Conservation (phyloP, 2,329 filamentous ascomycete genomes). For the Sporothrix variecibatus region DNA sequence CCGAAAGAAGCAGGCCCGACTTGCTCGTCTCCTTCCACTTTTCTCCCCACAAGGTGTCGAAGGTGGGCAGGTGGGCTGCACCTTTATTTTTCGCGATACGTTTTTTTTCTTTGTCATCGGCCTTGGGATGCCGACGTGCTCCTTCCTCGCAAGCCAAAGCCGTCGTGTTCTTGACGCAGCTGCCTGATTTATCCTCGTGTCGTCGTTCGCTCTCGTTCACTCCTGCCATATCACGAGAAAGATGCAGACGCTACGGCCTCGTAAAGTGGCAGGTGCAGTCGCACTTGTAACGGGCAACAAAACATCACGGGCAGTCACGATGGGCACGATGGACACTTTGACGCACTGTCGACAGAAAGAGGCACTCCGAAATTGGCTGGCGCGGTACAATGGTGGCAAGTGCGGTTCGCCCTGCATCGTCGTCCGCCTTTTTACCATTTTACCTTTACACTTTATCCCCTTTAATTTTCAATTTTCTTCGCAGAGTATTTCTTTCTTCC, state of each 20-base stretch:
- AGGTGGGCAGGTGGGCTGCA: neutral
- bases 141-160: neutral
- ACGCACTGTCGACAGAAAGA: neutral
- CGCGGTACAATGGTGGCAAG: neutral
- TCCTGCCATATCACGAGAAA: neutral
- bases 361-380: neutral
- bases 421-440: neutral
- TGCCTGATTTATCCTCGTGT: slow-evolving; percentile 8
- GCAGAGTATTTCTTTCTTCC: neutral
- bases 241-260: neutral
- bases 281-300: neutral
- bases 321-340: neutral
- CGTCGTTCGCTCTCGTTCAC: slow-evolving; percentile 10
- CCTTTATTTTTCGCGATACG: neutral
- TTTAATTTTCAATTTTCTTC: neutral
- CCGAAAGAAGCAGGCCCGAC: slow-evolving; percentile 3
- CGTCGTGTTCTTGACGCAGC: neutral
- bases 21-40: neutral
- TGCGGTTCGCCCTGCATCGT: neutral
- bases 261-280: neutral
- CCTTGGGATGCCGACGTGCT: neutral
- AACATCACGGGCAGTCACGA: neutral
- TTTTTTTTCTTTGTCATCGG: neutral
- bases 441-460: neutral
- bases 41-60: neutral